Base-by-base conservation (phyloP, 495 filamentous ascomycete species). In the Apodospora peruviana region DNA sequence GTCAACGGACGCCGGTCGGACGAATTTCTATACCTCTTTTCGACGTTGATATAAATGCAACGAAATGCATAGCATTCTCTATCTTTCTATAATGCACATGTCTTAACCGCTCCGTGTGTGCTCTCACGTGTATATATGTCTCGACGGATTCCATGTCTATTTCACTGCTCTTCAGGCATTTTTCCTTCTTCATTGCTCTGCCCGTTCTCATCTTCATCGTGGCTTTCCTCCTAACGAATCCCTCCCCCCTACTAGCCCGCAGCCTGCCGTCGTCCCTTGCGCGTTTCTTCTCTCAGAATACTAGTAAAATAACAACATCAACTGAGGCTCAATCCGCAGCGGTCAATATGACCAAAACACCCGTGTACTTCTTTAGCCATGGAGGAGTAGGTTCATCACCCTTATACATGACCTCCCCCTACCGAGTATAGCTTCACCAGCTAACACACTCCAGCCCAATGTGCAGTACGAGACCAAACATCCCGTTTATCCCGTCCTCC, bases 341-440 rank as follows among this genome's bases (percentile, higher is more conserved):
- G 8, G 42, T 44, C 48, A 64, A 43, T 22, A 66, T 62, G 61
- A 38, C 59, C 43, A 52, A 40, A 39, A 27, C 83, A 7, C 88
- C 88, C 0, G 75, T 90, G 37, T 93, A 91, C 57, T 91, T 91
- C 57, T 65, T 93, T 32, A 83, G 82, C 53, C 85, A 90, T 76
- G 86, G 85, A 39, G 85, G 84, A 41, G 84, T 86, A 69, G 66
- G 84, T 76, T 38, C 45, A 2, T n/a, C 34, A 29, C 21, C 22
- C 36, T 22, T 34, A 34, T 14, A 43, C 38, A 17, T 32, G 36
- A 42, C 20, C 43, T 14, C 18, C 44, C 21, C 17, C 34, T 43
- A 48, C 21, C 48, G 16, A 11, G 16, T 4, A 3, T 22, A 19
- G n/a, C 12, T 21, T 12, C 1, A 16, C 25, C 16, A 32, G 39